Evolutionary conservation across 345 rosid genomes (phyloP).

Genomic region (Bruguiera parviflora): DNA sequence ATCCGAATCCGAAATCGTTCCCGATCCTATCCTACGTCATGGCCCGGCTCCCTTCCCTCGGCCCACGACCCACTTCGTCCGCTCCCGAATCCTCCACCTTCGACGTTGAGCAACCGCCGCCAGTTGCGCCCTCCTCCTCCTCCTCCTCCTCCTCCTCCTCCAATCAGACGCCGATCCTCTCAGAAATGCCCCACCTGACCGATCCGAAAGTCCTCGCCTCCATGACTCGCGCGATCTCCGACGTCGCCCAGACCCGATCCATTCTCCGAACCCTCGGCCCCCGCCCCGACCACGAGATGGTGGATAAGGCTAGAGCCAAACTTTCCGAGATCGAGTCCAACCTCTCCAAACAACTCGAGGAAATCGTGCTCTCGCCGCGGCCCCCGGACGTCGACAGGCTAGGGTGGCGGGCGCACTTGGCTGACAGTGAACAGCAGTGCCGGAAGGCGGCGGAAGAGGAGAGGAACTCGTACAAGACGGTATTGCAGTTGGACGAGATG

Average conservation of each 20-base stretch:
- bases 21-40: conserved; percentile 93
- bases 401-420: conserved; percentile 51
- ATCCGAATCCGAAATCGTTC: conserved; percentile 60
- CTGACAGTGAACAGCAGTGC: conserved; percentile 55
- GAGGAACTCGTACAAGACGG: conserved; percentile 38
- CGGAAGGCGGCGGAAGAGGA: conserved; percentile 59
- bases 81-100: conserved; percentile 28
- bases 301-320: conserved; percentile 62
- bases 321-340: conserved; percentile 55
- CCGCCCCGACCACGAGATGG: conserved; percentile 87
- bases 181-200: conserved; percentile 58
- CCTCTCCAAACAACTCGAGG: conserved; percentile 67
- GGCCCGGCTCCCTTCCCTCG: conserved; percentile 62
- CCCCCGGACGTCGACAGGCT: conserved; percentile 48
- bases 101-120: conserved; percentile 35
- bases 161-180: neutral
- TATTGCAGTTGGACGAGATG: conserved; percentile 76
- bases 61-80: conserved; percentile 21
- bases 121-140: conserved; percentile 22
- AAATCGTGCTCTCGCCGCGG: conserved; percentile 58
- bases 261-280: conserved; percentile 79
- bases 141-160: conserved; percentile 38
- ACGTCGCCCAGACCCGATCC: conserved; percentile 80
- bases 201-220: conserved; percentile 69
- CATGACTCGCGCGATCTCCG: conserved; percentile 67